phyloP scores from a whole-genome alignment of 495 filamentous ascomycete species.

The Amniculicola lignicola region DNA sequence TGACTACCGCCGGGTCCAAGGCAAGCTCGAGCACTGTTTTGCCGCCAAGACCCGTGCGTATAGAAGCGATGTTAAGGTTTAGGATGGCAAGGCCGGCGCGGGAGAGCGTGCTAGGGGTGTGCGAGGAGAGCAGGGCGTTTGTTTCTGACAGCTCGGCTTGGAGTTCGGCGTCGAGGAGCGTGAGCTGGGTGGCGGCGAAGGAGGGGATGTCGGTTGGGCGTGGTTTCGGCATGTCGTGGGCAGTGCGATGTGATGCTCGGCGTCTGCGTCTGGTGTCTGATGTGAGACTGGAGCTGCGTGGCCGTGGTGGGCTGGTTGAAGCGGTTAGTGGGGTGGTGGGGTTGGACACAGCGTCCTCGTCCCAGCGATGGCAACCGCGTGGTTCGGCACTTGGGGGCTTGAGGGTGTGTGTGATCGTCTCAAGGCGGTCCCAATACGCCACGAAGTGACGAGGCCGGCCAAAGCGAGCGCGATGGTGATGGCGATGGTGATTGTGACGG shows the following conservation, averaged over 20 bases:
- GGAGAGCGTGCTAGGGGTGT: constrained; percentile 70
- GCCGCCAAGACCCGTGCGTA: constrained; percentile 89
- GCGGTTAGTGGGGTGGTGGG: constrained; percentile 4
- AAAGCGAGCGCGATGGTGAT: too few relatives aligned
- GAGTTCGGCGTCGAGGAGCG: constrained; percentile 74
- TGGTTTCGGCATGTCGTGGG: constrained; percentile 8
- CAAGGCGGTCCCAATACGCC: too few relatives aligned
- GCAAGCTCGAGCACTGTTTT: constrained; percentile 79
- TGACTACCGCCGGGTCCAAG: constrained; percentile 63
- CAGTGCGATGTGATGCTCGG: constrained; percentile 1
- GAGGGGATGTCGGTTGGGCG: constrained; percentile 57
- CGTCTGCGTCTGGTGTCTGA: neutral
- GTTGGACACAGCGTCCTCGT: neutral
- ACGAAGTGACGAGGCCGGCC: too few relatives aligned
- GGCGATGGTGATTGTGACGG: constrained; percentile 11
- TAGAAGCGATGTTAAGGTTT: constrained; percentile 70
- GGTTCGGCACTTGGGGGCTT: neutral
- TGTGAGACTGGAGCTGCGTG: constrained; percentile 19
- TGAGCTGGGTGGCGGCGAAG: constrained; percentile 77
- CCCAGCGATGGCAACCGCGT: neutral
- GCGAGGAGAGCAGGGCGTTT: constrained; percentile 62
- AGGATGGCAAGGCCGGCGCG: constrained; percentile 84
- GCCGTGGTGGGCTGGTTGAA: too few relatives aligned
- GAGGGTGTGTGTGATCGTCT: constrained; percentile 20
- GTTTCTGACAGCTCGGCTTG: constrained; percentile 74